Evolutionary conservation across 2,329 filamentous ascomycete species (phyloP).

Genomic region (Clonostachys rosea): DNA sequence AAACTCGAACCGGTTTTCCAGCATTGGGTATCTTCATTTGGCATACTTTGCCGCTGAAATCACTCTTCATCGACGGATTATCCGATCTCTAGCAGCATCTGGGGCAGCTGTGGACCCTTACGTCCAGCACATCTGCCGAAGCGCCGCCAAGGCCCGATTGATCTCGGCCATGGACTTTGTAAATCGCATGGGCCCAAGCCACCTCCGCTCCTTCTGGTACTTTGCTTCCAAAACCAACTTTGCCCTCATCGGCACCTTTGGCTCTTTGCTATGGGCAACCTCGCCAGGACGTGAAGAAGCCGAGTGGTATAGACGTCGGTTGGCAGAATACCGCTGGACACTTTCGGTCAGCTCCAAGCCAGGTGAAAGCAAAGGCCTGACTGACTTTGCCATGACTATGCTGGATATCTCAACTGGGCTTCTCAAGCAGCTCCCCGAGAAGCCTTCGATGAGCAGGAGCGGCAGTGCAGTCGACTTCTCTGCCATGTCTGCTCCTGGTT

Average conservation of each 20-base stretch:
- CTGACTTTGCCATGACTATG: conserved; percentile 73
- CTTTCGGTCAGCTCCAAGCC: conserved; percentile 79
- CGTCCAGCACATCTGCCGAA: conserved; percentile 86
- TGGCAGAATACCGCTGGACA: conserved; percentile 93
- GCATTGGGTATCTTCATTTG: conserved; percentile 76
- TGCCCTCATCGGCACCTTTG: conserved; percentile 91
- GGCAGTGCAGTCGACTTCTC: conserved; percentile 44
- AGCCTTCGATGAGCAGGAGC: conserved; percentile 58
- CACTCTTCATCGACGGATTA: conserved; percentile 84
- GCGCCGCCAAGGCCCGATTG: conserved; percentile 86
- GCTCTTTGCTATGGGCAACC: conserved; percentile 83
- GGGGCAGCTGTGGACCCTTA: conserved; percentile 62
- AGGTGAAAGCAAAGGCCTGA: conserved; percentile 51
- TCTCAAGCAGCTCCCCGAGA: conserved; percentile 66
- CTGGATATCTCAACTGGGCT: conserved; percentile 67
- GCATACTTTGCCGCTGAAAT: conserved; percentile 95
- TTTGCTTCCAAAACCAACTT: conserved; percentile 88
- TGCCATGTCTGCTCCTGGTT: conserved; percentile 18
- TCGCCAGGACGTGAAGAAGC: conserved; percentile 84
- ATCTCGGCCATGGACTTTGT: conserved; percentile 98
- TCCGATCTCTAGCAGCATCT: conserved; percentile 63
- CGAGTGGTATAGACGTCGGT: conserved; percentile 81
- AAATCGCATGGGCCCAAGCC: conserved; percentile 80
- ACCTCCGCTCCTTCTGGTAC: conserved; percentile 91
- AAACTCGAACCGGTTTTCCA: conserved; percentile 44